Percentiles rank a stretch among this genome's conserved stretches.
Evolutionary conservation across 371 early-diverging fungal species (phyloP).

Genomic region (Saksenaea oblongispora): DNA sequence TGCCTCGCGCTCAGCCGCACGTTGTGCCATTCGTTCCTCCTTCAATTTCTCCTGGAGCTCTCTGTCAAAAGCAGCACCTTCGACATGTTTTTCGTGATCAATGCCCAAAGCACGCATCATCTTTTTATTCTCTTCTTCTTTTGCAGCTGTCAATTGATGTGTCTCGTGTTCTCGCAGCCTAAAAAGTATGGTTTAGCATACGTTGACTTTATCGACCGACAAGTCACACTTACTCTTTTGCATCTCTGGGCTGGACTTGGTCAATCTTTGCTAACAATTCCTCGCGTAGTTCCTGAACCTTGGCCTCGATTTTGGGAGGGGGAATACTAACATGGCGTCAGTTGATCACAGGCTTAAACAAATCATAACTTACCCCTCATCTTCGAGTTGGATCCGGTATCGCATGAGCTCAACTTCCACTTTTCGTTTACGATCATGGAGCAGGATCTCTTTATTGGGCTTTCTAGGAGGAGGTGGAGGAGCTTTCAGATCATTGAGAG

Average conservation of each 20-base stretch:
- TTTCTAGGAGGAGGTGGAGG: slow-evolving; percentile 48
- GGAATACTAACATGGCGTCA: neutral
- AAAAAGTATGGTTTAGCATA: neutral
- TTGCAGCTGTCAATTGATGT: slow-evolving; percentile 75
- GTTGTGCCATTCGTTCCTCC: slow-evolving; percentile 46
- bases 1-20: slow-evolving; percentile 33
- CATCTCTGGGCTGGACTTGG: slow-evolving; percentile 37
- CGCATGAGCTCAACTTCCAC: slow-evolving; percentile 86
- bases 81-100: slow-evolving; percentile 58
- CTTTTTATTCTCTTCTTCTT: slow-evolving; percentile 64
- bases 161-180: slow-evolving; percentile 59
- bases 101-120: slow-evolving; percentile 76
- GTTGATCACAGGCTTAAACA: neutral
- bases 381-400: slow-evolving; percentile 81
- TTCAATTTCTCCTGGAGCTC: slow-evolving; percentile 69
- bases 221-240: slow-evolving; percentile 33
- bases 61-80: slow-evolving; percentile 83
- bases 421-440: slow-evolving; percentile 87
- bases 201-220: neutral
- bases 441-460: slow-evolving; percentile 80
- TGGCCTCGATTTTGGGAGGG: slow-evolving; percentile 62
- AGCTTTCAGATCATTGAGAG: slow-evolving; percentile 39
- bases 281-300: slow-evolving; percentile 54
- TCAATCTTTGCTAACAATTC: slow-evolving; percentile 58
- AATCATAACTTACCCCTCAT: slow-evolving; percentile 58